phyloP scores from a whole-genome alignment of 2,329 filamentous ascomycete genomes.

The Saccharata proteae region DNA sequence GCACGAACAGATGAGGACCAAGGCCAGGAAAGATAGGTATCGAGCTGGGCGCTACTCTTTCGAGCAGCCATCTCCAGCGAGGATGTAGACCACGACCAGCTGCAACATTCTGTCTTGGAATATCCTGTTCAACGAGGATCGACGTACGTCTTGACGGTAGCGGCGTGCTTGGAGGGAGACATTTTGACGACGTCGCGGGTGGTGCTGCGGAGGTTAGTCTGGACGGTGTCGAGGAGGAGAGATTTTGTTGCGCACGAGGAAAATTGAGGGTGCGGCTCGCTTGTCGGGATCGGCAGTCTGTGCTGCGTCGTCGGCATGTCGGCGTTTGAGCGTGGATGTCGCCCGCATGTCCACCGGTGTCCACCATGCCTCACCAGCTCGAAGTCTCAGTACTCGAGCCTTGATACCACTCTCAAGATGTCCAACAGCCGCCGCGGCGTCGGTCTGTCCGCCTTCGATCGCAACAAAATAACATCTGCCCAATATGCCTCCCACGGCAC shows the following conservation, averaged over 20 bases:
- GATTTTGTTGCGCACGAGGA: neutral
- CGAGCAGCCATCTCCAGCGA: constrained; percentile 53
- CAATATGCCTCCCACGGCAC: constrained; percentile 87
- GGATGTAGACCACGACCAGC: constrained; percentile 68
- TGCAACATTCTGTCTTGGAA: constrained; percentile 7
- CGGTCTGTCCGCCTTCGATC: constrained; percentile 79
- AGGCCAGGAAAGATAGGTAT: constrained; percentile 48
- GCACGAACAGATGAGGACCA: constrained; percentile 36
- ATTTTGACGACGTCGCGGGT: constrained; percentile 36
- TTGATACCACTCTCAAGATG: constrained; percentile 14
- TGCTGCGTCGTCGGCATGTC: constrained; percentile 1
- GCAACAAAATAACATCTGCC: constrained; percentile 66
- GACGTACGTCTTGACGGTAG: constrained; percentile 44
- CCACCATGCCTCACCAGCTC: neutral
- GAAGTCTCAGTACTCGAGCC: neutral
- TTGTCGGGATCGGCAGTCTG: constrained; percentile 1
- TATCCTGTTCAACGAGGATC: constrained; percentile 18
- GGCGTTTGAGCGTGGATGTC: neutral
- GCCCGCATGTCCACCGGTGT: neutral
- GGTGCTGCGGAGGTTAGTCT: constrained; percentile 29
- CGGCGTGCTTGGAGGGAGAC: constrained; percentile 27
- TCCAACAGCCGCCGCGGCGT: constrained; percentile 55
- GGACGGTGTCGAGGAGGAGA: constrained; percentile 13
- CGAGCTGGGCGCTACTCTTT: constrained; percentile 55
- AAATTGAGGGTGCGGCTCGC: constrained; percentile 8